A percentile compares a stretch with the other conserved stretches of the same genome.
Conservation (phyloP, 129 eudicot species). For the Rutidosis leptorrhynchoides region DNA sequence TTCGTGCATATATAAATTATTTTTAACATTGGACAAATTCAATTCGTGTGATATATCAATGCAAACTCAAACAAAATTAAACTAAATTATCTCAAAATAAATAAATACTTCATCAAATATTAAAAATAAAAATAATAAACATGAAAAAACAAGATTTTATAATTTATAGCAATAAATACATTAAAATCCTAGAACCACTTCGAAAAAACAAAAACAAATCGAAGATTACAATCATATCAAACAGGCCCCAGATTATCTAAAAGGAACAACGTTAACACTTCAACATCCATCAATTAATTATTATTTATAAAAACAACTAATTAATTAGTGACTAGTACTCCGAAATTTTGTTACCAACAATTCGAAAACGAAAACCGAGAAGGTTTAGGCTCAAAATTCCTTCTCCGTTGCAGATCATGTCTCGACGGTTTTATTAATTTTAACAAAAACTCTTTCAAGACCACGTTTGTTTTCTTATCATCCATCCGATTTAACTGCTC, state of each 20-base stretch:
- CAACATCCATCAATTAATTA: background rate
- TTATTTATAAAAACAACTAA: slow-evolving; percentile 30
- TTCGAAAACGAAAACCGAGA: slow-evolving; percentile 37
- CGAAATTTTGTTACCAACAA: slow-evolving; percentile 1
- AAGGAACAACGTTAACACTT: background rate
- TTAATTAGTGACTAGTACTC: slow-evolving; percentile 11
- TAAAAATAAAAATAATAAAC: too few relatives aligned
- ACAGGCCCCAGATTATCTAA: background rate
- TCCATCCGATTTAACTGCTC: slow-evolving; percentile 24
- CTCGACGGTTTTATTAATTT: slow-evolving; percentile 51
- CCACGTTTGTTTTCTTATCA: slow-evolving; percentile 32
- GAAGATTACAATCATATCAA: background rate
- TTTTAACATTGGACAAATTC: too few relatives aligned
- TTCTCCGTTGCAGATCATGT: slow-evolving; percentile 42
- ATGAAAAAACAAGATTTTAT: too few relatives aligned
- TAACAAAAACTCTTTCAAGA: slow-evolving; percentile 40
- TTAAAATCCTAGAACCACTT: background rate
- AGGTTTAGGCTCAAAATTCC: slow-evolving; percentile 42
- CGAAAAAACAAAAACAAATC: background rate
- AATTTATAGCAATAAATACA: background rate
- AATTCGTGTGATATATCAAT: too few relatives aligned
- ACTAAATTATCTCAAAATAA: too few relatives aligned
- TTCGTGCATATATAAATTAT: too few relatives aligned
- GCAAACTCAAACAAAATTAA: too few relatives aligned
- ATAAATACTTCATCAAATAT: too few relatives aligned